phyloP scores from a whole-genome alignment of 768 basidiomycete genomes.

The Gautieria morchelliformis region DNA sequence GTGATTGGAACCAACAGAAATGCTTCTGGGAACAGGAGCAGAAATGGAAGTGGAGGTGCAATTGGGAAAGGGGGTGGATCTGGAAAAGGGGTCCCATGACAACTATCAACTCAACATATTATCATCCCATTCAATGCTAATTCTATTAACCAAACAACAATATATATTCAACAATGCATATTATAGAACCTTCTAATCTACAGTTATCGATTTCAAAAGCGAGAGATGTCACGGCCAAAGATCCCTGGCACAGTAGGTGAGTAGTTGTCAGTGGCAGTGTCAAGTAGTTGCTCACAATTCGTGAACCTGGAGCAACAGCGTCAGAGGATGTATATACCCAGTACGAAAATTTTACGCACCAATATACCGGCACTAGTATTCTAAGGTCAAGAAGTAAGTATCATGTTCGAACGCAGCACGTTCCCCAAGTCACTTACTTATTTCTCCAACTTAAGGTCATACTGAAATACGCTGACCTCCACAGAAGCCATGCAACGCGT shows the following conservation, averaged over 20 bases:
- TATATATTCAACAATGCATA: too few species aligned
- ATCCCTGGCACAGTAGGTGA: conserved; percentile 38
- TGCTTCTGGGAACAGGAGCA: too few species aligned
- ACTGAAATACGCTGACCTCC: conserved; percentile 76
- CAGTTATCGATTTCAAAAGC: conserved; percentile 35
- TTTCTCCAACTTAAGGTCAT: conserved; percentile 65
- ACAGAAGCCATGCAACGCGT: conserved; percentile 66
- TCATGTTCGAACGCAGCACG: conserved; percentile 5
- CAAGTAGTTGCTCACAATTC: conserved; percentile 40
- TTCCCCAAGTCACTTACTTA: conserved; percentile 34
- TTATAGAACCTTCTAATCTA: too few species aligned
- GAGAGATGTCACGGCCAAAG: conserved; percentile 63
- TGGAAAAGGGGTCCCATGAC: too few species aligned
- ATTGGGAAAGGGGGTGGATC: too few species aligned
- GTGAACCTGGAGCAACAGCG: conserved; percentile 40
- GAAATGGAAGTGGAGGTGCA: too few species aligned
- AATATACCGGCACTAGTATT: conserved; percentile 44
- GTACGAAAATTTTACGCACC: conserved; percentile 6
- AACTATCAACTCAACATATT: too few species aligned
- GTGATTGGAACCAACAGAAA: too few species aligned
- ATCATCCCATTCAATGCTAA: too few species aligned
- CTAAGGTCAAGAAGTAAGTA: conserved; percentile 21
- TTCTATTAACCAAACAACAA: too few species aligned
- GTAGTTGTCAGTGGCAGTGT: conserved; percentile 10
- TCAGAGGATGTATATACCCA: not conserved